Conservation (phyloP, 2,329 filamentous ascomycete genomes). For the Penicillium brasilianum region DNA sequence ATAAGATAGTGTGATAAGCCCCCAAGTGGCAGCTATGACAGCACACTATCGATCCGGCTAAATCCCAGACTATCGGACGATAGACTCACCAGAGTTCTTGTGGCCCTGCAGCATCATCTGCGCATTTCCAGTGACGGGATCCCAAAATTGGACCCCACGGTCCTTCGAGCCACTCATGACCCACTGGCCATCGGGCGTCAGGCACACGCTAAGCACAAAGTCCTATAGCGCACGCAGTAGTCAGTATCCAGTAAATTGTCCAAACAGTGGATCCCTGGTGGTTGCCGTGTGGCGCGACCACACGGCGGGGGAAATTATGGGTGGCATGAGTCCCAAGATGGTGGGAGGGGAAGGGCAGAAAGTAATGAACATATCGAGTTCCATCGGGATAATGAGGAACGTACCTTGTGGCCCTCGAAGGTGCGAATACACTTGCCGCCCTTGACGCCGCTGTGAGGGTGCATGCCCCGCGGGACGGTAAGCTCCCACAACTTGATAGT, state of each 20-base stretch:
- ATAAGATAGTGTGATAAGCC: not conserved
- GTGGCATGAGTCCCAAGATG: not conserved
- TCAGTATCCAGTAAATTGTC: slow-evolving; percentile 2
- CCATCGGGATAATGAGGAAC: slow-evolving; percentile 32
- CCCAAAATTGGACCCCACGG: slow-evolving; percentile 97
- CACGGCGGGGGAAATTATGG: not conserved
- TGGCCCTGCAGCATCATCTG: slow-evolving; percentile 99
- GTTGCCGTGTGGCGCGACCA: slow-evolving; percentile 3
- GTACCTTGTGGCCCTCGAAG: slow-evolving; percentile 92
- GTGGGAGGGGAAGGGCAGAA: not conserved
- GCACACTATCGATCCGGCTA: slow-evolving; percentile 1
- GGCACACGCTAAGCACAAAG: slow-evolving; percentile 92
- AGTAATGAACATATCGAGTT: no score
- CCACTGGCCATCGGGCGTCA: slow-evolving; percentile 93
- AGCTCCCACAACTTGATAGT: slow-evolving; percentile 99
- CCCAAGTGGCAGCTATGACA: slow-evolving; percentile 4
- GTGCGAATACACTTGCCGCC: slow-evolving; percentile 94
- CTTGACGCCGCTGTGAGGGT: slow-evolving; percentile 71
- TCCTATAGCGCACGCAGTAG: slow-evolving; percentile 62
- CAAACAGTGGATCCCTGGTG: not conserved
- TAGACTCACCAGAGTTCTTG: slow-evolving; percentile 79
- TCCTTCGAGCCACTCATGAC: slow-evolving; percentile 98
- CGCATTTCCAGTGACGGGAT: slow-evolving; percentile 87
- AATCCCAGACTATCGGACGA: not conserved
- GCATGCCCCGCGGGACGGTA: slow-evolving; percentile 69